Percentiles rank a stretch among this genome's conserved stretches.
Conservation (phyloP, 495 filamentous ascomycete genomes). For the Lophiostoma macrostomum region DNA sequence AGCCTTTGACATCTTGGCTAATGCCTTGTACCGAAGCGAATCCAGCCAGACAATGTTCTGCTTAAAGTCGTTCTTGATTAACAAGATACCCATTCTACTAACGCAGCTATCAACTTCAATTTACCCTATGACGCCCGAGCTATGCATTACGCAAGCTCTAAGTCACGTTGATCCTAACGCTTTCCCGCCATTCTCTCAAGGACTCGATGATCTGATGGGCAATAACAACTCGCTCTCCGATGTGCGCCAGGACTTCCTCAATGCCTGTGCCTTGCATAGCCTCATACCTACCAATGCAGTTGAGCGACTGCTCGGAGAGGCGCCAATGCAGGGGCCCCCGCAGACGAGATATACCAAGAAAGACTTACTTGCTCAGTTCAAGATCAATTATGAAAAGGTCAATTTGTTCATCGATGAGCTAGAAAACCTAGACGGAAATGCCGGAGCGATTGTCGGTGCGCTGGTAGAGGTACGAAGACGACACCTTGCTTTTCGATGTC, state of each 20-base stretch:
- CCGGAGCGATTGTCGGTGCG: conserved; percentile 79
- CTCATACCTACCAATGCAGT: conserved; percentile 76
- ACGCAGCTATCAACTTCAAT: conserved; percentile 57
- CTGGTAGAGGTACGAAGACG: conserved; percentile 66
- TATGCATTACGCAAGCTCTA: conserved; percentile 77
- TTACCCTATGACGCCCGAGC: conserved; percentile 67
- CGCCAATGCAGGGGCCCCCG: conserved; percentile 78
- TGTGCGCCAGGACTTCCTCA: conserved; percentile 87
- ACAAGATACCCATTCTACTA: conserved; percentile 84
- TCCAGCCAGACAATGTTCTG: conserved; percentile 66
- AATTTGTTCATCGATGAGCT: conserved; percentile 75
- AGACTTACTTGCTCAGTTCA: conserved; percentile 69
- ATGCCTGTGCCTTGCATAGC: conserved; percentile 82
- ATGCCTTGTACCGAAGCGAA: conserved; percentile 78
- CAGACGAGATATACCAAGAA: conserved; percentile 72
- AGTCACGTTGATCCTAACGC: conserved; percentile 71
- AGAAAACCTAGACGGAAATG: conserved; percentile 93
- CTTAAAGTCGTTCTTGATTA: conserved; percentile 88
- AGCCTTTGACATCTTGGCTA: conserved; percentile 84
- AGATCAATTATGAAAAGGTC: conserved; percentile 64
- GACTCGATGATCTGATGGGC: conserved; percentile 71
- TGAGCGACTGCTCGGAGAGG: conserved; percentile 76
- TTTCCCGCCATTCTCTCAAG: conserved; percentile 74
- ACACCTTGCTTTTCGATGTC: not conserved
- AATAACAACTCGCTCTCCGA: conserved; percentile 72